Percentiles rank a stretch among this genome's conserved stretches.
Evolutionary conservation across 2,329 filamentous ascomycete species (phyloP).

Genomic region (Penicillium sp.): DNA sequence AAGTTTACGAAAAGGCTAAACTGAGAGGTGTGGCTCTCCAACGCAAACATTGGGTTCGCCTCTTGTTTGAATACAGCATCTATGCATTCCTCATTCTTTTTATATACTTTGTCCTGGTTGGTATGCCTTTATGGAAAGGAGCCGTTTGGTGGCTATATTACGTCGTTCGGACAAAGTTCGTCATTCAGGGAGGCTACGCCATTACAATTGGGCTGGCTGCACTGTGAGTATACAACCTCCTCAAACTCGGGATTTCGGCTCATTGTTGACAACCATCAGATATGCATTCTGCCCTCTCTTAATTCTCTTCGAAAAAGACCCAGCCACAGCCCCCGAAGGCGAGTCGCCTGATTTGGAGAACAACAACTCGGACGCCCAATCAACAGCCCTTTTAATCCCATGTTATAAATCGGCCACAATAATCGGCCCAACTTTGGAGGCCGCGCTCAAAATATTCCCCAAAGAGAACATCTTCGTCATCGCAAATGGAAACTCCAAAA

Average conservation of each 20-base stretch:
- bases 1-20: constrained; percentile 24
- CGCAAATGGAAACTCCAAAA: constrained; percentile 52
- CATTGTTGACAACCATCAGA: constrained; percentile 14
- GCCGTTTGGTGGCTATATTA: constrained; percentile 48
- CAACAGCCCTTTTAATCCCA: constrained; percentile 49
- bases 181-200: constrained; percentile 44
- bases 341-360: constrained; percentile 16
- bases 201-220: constrained; percentile 42
- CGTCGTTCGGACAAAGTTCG: constrained; percentile 43
- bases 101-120: constrained; percentile 51
- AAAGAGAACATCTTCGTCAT: constrained; percentile 50
- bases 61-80: constrained; percentile 42
- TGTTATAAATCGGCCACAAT: constrained; percentile 51
- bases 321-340: constrained; percentile 21
- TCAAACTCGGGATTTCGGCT: background rate
- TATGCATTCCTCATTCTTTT: constrained; percentile 42
- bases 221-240: constrained; percentile 29
- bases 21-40: constrained; percentile 23
- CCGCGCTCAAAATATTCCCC: constrained; percentile 51
- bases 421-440: constrained; percentile 46
- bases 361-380: constrained; percentile 27
- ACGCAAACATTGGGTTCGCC: constrained; percentile 37
- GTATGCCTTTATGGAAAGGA: constrained; percentile 50
- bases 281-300: constrained; percentile 35
- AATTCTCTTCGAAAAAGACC: constrained; percentile 36